Conservation (phyloP, 306 rosid species). For the Hippophae tibetana region DNA sequence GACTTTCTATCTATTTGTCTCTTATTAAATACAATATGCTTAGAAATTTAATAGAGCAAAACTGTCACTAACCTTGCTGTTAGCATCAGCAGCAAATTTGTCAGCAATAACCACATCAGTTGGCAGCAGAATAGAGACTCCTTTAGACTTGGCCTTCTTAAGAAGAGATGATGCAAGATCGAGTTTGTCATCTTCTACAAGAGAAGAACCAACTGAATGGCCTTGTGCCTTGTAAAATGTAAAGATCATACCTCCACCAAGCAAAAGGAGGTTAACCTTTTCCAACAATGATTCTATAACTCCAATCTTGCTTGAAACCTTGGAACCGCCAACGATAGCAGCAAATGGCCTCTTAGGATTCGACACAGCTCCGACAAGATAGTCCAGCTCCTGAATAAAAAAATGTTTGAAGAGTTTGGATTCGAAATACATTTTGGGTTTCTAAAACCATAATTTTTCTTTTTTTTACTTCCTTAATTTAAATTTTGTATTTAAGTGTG, state of each 20-base stretch:
- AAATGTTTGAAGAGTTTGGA: not conserved
- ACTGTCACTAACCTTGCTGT: constrained; percentile 51
- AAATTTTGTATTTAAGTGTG: no score
- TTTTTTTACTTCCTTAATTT: no score
- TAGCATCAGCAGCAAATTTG: constrained; percentile 86
- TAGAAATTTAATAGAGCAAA: not conserved
- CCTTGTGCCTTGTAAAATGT: constrained; percentile 98
- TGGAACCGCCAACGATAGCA: constrained; percentile 88
- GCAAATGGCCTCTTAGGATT: constrained; percentile 95
- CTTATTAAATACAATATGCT: not conserved
- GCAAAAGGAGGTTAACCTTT: constrained; percentile 61
- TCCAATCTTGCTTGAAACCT: constrained; percentile 90
- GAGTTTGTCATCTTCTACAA: constrained; percentile 81
- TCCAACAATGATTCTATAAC: constrained; percentile 85
- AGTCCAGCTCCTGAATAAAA: constrained; percentile 74
- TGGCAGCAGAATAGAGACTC: constrained; percentile 81
- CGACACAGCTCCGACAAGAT: constrained; percentile 77
- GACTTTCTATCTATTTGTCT: not conserved
- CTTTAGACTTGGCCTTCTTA: constrained; percentile 78
- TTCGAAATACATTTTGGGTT: no score
- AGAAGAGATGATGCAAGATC: constrained; percentile 65
- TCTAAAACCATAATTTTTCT: no score
- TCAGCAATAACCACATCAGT: constrained; percentile 81
- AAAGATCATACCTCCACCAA: constrained; percentile 93
- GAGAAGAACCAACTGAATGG: constrained; percentile 69